phyloP scores from a whole-genome alignment of 228 moss, liverwort and hornwort genomes.

The Sphagnum magellanicum region DNA sequence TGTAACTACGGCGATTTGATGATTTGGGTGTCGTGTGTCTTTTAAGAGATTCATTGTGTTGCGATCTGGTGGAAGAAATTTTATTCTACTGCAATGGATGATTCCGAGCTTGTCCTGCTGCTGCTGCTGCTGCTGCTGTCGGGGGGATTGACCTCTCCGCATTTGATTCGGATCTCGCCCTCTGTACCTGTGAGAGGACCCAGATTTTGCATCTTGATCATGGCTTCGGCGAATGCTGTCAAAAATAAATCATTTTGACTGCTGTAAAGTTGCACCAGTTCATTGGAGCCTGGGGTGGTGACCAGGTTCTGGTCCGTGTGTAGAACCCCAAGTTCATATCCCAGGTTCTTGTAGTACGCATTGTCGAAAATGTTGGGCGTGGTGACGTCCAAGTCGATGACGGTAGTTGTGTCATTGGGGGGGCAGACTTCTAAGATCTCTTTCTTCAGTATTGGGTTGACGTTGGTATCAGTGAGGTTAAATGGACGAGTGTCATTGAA shows the following conservation, averaged over 20 bases:
- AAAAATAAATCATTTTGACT: conserved; percentile 55
- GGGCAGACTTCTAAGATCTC: conserved; percentile 38
- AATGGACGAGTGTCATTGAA: conserved; percentile 61
- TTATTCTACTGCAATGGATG: too few species aligned
- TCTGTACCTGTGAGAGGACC: conserved; percentile 49
- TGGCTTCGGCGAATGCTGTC: conserved; percentile 56
- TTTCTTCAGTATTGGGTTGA: conserved; percentile 7
- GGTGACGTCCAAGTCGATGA: conserved; percentile 39
- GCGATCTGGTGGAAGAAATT: too few species aligned
- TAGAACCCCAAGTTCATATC: conserved; percentile 35
- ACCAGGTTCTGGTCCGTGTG: conserved; percentile 60
- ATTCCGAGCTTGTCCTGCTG: too few species aligned
- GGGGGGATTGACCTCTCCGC: background rate
- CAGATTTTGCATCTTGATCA: conserved; percentile 77
- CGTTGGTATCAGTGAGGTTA: conserved; percentile 56
- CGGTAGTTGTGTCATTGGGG: conserved; percentile 13
- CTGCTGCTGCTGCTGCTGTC: too few species aligned
- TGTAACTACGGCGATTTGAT: too few species aligned
- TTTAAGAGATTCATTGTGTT: too few species aligned
- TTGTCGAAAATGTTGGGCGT: conserved; percentile 68
- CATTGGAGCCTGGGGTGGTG: conserved; percentile 23
- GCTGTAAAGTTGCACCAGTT: conserved; percentile 29
- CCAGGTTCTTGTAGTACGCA: conserved; percentile 59
- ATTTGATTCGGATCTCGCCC: conserved; percentile 66
- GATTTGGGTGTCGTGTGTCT: too few species aligned